Evolutionary conservation across 495 filamentous ascomycete species (phyloP), one percentile per base, ranked within the genome.

Genomic region (Amphirosellinia nigrospora): DNA sequence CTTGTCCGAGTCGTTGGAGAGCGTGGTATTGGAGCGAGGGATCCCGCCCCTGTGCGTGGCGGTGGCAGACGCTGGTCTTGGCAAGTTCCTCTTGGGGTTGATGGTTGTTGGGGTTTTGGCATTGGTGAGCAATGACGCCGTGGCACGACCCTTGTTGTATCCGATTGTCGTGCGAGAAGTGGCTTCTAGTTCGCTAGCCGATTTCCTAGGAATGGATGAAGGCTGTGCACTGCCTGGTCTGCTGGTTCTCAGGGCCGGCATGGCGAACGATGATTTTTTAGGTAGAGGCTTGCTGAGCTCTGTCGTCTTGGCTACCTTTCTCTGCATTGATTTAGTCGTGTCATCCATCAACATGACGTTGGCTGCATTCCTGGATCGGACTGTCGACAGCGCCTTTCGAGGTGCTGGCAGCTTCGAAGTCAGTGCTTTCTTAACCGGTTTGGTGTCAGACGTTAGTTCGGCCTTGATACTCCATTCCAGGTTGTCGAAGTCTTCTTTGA

Each of bases 161-260:
- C 94, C 94, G 34, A 97, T 80, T 0, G 94, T 97, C 56, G 87
- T 91, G 63, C 88, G 87, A 15, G 94, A 94, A 8, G 82, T 84
- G 23, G 92, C 91, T 8, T 90, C 88, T 4, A 87, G 81, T 72
- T 88, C 69, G 56, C 64, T 3, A 80, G 82, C 58, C 85, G 86
- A 66, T 80, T 84, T 43, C 70, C 77, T 23, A 81, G 77, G 16
- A 77, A 74, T 55, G 67, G 68, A 39, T 21, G 56, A 68, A 80
- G 82, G 36, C 72, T 64, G 78, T 52, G 70, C 26, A 53, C 62
- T 73, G 66, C 32, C 81, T 70, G 63, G 83, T 74, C 62, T 85
- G 72, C 19, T 84, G 11, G 46, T 55, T 60, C 43, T 66, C 50
- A 23, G 79, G 78, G 75, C 66, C 70, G 86, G 43, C 77, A 81